A percentile compares a stretch with the other conserved stretches of the same genome.
These are phyloP conservation scores for Coemansia umbellata DNA, from an alignment of 192 early-diverging fungal species.

Conservation along the genomic window DNA sequence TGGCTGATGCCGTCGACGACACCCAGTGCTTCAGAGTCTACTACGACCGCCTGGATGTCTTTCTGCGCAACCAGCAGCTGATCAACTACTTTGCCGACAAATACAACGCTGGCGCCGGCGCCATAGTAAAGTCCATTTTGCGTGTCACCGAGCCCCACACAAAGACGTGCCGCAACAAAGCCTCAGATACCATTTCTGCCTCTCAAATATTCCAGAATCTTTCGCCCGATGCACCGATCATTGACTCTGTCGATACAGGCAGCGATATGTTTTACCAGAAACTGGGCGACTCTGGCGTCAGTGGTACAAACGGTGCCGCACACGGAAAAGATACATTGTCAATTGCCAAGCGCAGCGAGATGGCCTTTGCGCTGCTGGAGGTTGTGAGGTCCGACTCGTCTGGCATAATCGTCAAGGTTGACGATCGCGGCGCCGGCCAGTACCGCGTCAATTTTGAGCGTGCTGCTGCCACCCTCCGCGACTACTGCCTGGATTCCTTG, in stretches of 20 bases:
- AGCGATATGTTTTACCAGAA: slow-evolving; percentile 33
- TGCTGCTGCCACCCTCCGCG: slow-evolving; percentile 54
- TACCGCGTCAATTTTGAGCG: slow-evolving; percentile 59
- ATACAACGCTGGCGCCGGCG: slow-evolving; percentile 62
- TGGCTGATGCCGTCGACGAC: slow-evolving; percentile 42
- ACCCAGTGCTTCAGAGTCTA: slow-evolving; percentile 64
- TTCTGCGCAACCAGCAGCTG: slow-evolving; percentile 66
- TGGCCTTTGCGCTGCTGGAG: slow-evolving; percentile 59
- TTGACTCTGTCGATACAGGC: slow-evolving; percentile 35
- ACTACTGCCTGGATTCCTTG: slow-evolving; percentile 54
- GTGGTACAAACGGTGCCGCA: not conserved
- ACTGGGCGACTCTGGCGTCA: slow-evolving; percentile 13
- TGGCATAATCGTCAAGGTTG: slow-evolving; percentile 55
- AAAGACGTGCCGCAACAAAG: slow-evolving; percentile 52
- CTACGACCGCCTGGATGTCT: slow-evolving; percentile 60
- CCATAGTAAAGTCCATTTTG: slow-evolving; percentile 57
- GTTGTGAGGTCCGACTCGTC: slow-evolving; percentile 53
- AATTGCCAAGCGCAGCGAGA: slow-evolving; percentile 17
- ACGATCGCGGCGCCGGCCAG: slow-evolving; percentile 57
- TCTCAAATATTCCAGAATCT: slow-evolving; percentile 53
- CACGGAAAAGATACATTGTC: too few relatives aligned
- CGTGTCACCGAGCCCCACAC: slow-evolving; percentile 57
- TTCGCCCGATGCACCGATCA: slow-evolving; percentile 31
- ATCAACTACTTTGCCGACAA: slow-evolving; percentile 56
- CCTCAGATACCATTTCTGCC: slow-evolving; percentile 45